phyloP scores from a whole-genome alignment of 108 stramenopile genomes.

The Skeletonema potamos region DNA sequence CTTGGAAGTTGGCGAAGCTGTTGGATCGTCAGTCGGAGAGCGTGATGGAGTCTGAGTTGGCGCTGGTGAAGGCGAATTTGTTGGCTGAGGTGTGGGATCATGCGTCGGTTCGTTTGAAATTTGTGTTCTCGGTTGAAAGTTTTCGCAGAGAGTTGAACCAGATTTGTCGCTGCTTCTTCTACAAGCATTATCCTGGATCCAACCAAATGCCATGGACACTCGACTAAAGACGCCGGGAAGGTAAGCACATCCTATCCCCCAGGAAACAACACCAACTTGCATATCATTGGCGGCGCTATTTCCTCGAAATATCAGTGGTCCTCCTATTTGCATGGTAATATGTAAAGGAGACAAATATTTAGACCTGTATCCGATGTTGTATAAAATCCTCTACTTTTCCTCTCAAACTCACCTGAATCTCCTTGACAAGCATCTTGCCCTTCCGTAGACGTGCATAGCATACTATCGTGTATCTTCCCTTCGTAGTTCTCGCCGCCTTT shows the following conservation, averaged over 20 bases:
- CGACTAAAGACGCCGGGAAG: constrained; percentile 8
- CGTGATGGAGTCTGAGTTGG: no score
- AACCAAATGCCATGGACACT: neutral
- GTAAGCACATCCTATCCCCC: constrained; percentile 12
- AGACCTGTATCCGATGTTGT: neutral
- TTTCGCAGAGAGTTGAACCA: neutral
- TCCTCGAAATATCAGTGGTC: neutral
- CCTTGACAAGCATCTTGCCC: neutral
- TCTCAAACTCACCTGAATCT: constrained; percentile 1
- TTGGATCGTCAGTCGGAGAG: neutral
- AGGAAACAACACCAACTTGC: constrained; percentile 5
- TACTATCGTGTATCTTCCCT: neutral
- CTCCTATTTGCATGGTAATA: neutral
- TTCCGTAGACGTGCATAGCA: constrained; percentile 12
- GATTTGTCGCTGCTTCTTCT: neutral
- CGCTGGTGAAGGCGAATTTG: neutral
- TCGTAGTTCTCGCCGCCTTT: constrained; percentile 4
- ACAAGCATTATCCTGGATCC: constrained; percentile 1
- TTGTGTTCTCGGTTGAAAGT: neutral
- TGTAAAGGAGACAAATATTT: neutral
- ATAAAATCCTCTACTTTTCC: neutral
- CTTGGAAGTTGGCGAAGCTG: neutral
- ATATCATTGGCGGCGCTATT: neutral
- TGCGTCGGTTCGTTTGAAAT: neutral
- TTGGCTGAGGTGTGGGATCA: no score